Conservation (phyloP, 352 stramenopile species). For the Phytophthora ramorum region DNA sequence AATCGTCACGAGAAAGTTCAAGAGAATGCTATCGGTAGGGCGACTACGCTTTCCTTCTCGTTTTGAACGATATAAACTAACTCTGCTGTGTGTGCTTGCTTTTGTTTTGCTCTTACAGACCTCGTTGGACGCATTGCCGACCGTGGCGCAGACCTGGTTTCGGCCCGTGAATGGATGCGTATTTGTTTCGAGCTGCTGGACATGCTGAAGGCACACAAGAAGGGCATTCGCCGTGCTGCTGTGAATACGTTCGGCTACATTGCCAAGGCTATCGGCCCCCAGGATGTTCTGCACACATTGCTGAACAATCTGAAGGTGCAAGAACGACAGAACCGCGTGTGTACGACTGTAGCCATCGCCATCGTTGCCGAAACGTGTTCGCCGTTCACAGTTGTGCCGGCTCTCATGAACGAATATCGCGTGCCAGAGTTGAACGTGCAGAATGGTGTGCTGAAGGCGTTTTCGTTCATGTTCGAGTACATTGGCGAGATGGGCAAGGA, state of each 20-base stretch:
- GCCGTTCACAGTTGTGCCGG: constrained; percentile 98
- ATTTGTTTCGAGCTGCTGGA: constrained; percentile 99
- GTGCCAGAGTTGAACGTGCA: constrained; percentile 99
- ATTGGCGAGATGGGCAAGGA: constrained; percentile 99
- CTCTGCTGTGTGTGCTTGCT: neutral
- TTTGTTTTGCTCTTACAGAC: constrained; percentile 60
- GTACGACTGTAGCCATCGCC: constrained; percentile 99
- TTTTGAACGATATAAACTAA: neutral
- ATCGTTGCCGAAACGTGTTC: constrained; percentile 99
- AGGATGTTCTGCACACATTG: constrained; percentile 99
- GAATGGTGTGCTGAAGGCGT: constrained; percentile 99
- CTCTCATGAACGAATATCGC: constrained; percentile 99
- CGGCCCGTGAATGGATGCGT: constrained; percentile 99
- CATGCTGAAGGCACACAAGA: constrained; percentile 99
- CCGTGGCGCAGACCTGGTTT: constrained; percentile 97
- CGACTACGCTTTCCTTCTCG: neutral
- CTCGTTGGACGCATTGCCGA: constrained; percentile 98
- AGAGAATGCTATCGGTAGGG: constrained; percentile 95
- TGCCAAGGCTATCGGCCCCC: constrained; percentile 98
- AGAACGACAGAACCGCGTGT: constrained; percentile 99
- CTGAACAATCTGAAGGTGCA: constrained; percentile 99
- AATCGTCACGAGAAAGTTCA: constrained; percentile 99
- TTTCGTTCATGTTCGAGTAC: constrained; percentile 99
- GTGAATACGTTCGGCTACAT: constrained; percentile 99
- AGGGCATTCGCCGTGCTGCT: constrained; percentile 97